Evolutionary conservation across 139 green algal species (phyloP).

Genomic region (Tetradesmus obliquus): DNA sequence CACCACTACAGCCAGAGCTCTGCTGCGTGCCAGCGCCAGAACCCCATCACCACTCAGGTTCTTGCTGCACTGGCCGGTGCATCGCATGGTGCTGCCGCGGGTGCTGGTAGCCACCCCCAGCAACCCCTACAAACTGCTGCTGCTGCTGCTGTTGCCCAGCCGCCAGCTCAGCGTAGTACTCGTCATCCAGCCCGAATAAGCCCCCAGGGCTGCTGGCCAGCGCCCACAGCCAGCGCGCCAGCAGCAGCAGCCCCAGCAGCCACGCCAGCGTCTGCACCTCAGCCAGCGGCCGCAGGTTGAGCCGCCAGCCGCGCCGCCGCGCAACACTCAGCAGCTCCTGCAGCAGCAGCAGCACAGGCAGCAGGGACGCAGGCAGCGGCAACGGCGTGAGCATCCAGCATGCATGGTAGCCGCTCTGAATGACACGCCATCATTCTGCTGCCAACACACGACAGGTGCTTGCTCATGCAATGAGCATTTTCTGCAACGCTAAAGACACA

Average conservation of each 20-base stretch:
- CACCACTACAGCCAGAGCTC: too few species aligned
- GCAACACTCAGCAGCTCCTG: constrained; percentile 57
- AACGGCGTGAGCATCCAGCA: not conserved
- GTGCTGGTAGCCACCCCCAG: not conserved
- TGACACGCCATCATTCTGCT: not conserved
- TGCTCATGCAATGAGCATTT: not conserved
- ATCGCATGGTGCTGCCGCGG: not conserved
- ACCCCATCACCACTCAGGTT: not conserved
- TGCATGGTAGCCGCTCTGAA: not conserved
- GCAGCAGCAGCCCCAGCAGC: constrained; percentile 55
- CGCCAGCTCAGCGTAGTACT: constrained; percentile 6
- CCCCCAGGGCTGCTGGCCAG: constrained; percentile 15
- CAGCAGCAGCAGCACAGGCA: constrained; percentile 11
- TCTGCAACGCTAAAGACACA: not conserved
- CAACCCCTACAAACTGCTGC: constrained; percentile 7
- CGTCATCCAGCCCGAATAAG: constrained; percentile 32
- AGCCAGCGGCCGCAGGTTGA: constrained; percentile 84
- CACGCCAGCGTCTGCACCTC: constrained; percentile 76
- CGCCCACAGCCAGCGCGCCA: not conserved
- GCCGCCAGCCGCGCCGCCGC: constrained; percentile 55
- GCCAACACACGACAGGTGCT: not conserved
- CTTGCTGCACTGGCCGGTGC: constrained; percentile 3
- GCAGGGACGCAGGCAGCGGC: not conserved
- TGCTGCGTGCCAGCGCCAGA: not conserved
- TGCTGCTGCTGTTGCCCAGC: not conserved